phyloP scores from a whole-genome alignment of 305 asterid genomes.

The Fraxinus greggii region DNA sequence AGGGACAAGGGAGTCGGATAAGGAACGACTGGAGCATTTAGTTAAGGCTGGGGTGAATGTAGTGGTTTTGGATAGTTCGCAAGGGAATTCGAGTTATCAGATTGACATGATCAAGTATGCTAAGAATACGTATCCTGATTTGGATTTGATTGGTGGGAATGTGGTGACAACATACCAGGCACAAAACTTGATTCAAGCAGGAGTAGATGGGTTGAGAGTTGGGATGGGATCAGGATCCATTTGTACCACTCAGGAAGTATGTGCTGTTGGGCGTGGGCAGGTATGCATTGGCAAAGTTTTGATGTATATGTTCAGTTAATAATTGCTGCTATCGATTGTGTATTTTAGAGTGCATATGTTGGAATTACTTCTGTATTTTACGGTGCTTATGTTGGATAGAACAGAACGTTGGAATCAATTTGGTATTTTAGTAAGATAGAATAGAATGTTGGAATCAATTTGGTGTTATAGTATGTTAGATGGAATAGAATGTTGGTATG shows the following conservation, averaged over 20 bases:
- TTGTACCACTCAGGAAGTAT: constrained; percentile 96
- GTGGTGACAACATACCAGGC: constrained; percentile 84
- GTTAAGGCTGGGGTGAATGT: constrained; percentile 83
- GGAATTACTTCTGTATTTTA: neutral
- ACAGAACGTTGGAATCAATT: neutral
- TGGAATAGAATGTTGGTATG: neutral
- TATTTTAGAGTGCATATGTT: neutral
- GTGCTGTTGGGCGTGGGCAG: constrained; percentile 99
- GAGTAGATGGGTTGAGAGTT: constrained; percentile 90
- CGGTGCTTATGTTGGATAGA: neutral
- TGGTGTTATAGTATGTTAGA: neutral
- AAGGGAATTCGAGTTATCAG: constrained; percentile 85
- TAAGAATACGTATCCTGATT: constrained; percentile 61
- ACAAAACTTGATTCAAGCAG: constrained; percentile 83
- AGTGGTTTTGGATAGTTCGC: constrained; percentile 85
- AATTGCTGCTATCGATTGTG: neutral
- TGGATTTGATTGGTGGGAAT: constrained; percentile 92
- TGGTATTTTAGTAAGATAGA: neutral
- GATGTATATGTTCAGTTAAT: neutral
- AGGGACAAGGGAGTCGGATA: constrained; percentile 87
- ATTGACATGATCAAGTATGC: constrained; percentile 82
- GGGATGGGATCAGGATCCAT: constrained; percentile 99
- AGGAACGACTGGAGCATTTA: constrained; percentile 77
- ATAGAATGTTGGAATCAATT: neutral
- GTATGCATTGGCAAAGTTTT: constrained; percentile 28